Base-by-base conservation (phyloP, 2,329 filamentous ascomycete genomes). In the Magnaporthales sp. region DNA sequence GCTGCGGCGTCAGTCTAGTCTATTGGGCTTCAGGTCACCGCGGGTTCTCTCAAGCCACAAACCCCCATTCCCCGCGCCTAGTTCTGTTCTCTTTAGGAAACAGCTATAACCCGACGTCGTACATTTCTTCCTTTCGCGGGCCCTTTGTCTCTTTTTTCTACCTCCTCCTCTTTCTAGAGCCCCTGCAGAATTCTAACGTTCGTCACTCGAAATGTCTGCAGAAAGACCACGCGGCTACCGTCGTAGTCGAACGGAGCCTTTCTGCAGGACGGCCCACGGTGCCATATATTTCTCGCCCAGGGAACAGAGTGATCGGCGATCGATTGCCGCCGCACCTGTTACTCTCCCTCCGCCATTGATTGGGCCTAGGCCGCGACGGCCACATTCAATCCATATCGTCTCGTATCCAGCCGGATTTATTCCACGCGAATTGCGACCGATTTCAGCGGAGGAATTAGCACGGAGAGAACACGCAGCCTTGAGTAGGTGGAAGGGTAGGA, bases 371-470 rank as follows among this genome's bases (percentile, higher is more conserved):
- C 80, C 75, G 67, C 80, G 82, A 70, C 78, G 83, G 72, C 83
- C 83, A 60, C 83, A 85, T 70, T 84, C 83, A 58, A 86, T 86
- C 68, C 82, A 84, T 73, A 85, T 86, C 68, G 78, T 78, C 67
- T 80, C 79, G 67, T 84, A 81, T 69, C 80, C 75, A 60, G 67
- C 79, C 68, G 74, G 81, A 30, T 80, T 77, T 62, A 71, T 79
- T 3, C 79, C 78, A 2, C 73, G 73, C 67, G 79, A 80, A 60
- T 71, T 79, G 15, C 70, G 80, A 66, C 75, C 75, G 70, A 60
- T 32, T 38, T 38, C 62, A 56, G 71, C 72, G 60, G 71, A 69
- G 30, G 24, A 70, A 74, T 76, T 68, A 74, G 78, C 77, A 80
- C 81, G 74, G 79, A 84, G 46, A 26, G 81, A 81, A 80, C 76